Evolutionary conservation across 805 yeast genomes (phyloP).

Genomic region (Blastobotrys terrestris): DNA sequence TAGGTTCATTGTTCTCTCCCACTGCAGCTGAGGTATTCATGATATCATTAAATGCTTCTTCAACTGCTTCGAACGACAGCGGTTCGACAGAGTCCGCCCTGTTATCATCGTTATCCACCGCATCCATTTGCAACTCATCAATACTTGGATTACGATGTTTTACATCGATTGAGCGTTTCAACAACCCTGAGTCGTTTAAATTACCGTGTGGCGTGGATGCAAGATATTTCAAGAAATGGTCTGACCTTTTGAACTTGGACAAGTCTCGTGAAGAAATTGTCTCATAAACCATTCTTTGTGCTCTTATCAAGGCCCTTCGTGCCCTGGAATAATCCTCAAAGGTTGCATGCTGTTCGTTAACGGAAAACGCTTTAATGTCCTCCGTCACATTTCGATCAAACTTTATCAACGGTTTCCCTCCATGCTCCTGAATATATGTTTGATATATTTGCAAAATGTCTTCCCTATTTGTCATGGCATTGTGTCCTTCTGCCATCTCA

Average conservation of each 20-base stretch:
- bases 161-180: conserved; percentile 2
- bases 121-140: conserved; percentile 28
- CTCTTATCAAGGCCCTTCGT: conserved; percentile 49
- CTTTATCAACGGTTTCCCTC: conserved; percentile 7
- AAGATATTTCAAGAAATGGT: conserved; percentile 45
- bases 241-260: conserved; percentile 56
- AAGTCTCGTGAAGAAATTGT: conserved; percentile 49
- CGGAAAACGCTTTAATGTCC: conserved; percentile 32
- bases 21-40: conserved; percentile 14
- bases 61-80: conserved; percentile 51
- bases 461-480: conserved; percentile 38
- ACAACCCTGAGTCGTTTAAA: conserved; percentile 7
- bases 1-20: conserved; percentile 3
- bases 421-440: conserved; percentile 37
- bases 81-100: not conserved
- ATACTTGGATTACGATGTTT: conserved; percentile 12
- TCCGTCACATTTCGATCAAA: conserved; percentile 9
- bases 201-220: conserved; percentile 33
- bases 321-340: conserved; percentile 42
- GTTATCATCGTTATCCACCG: conserved; percentile 14
- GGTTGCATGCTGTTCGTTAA: conserved; percentile 10
- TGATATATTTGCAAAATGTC: conserved; percentile 49
- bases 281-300: conserved; percentile 50
- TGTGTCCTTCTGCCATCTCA: not conserved
- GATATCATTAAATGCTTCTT: conserved; percentile 59